A percentile compares a stretch with the other conserved stretches of the same genome.
phyloP scores from a whole-genome alignment of 129 eudicot genomes.

The Dittrichia graveolens region DNA sequence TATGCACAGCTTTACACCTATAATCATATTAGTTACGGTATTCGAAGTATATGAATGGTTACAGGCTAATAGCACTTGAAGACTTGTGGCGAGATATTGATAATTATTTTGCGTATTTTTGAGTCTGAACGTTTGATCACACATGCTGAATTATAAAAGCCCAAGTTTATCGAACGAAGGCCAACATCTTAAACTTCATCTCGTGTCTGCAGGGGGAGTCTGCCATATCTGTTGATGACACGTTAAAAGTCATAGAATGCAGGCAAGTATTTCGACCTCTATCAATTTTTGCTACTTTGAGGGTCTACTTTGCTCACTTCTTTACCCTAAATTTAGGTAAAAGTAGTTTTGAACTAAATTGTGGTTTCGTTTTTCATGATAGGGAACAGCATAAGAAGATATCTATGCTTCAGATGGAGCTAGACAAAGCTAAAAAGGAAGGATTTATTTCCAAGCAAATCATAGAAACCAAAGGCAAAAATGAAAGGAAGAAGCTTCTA shows the following conservation, averaged over 20 bases:
- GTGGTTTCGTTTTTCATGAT: conserved; percentile 5
- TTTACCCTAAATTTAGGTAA: not conserved
- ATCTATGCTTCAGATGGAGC: conserved; percentile 65
- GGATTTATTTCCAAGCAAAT: conserved; percentile 59
- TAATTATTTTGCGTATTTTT: not conserved
- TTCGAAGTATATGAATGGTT: not conserved
- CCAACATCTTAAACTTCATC: conserved; percentile 17
- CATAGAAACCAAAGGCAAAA: conserved; percentile 36
- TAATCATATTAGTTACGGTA: not conserved
- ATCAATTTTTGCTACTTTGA: not conserved
- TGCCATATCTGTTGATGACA: conserved; percentile 73
- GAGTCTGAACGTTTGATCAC: too few species aligned
- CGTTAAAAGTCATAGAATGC: conserved; percentile 71
- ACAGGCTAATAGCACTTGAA: not conserved
- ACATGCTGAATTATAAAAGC: too few species aligned
- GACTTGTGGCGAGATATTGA: not conserved
- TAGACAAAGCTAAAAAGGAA: conserved; percentile 64
- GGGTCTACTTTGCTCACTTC: not conserved
- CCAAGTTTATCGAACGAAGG: too few species aligned
- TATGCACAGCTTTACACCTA: not conserved
- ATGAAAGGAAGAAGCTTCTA: conserved; percentile 65
- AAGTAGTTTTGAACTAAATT: conserved; percentile 15
- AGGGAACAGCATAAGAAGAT: conserved; percentile 77
- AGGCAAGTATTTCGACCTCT: conserved; percentile 41
- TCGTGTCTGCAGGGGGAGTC: conserved; percentile 54